Conservation (phyloP, 306 rosid species). For the Cyamopsis tetragonoloba region DNA sequence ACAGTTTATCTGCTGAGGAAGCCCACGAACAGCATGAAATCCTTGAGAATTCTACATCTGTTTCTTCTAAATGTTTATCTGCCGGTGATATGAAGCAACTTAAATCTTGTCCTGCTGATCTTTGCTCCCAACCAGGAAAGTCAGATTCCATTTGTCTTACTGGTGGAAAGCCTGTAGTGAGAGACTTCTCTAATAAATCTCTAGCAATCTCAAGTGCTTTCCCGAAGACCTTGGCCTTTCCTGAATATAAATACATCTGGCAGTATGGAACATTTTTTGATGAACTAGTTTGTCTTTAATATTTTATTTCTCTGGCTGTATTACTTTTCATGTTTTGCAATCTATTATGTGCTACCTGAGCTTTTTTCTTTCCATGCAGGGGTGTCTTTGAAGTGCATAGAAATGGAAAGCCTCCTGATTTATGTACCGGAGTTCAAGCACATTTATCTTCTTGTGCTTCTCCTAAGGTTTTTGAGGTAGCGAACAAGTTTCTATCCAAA, state of each 20-base stretch:
- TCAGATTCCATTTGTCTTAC: conserved; percentile 32
- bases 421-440: conserved; percentile 77
- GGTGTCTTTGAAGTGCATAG: conserved; percentile 85
- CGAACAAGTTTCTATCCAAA: conserved; percentile 49
- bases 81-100: conserved; percentile 36
- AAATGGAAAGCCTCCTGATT: conserved; percentile 52
- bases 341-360: conserved; percentile 9
- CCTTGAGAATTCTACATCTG: conserved; percentile 40
- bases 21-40: conserved; percentile 39
- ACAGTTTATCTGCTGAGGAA: conserved; percentile 42
- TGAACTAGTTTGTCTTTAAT: conserved; percentile 24
- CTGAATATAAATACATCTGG: conserved; percentile 85
- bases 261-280: conserved; percentile 55
- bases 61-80: conserved; percentile 34
- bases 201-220: conserved; percentile 33
- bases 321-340: conserved; percentile 5
- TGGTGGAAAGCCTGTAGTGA: conserved; percentile 39
- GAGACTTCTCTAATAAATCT: conserved; percentile 41
- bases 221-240: conserved; percentile 52
- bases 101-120: conserved; percentile 29
- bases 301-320: conserved; percentile 12
- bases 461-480: conserved; percentile 70
- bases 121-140: conserved; percentile 37
- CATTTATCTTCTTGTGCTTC: conserved; percentile 89
- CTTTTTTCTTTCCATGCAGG: conserved; percentile 47